phyloP scores from a whole-genome alignment of 805 yeast species.

The Nakazawaea sp. region DNA sequence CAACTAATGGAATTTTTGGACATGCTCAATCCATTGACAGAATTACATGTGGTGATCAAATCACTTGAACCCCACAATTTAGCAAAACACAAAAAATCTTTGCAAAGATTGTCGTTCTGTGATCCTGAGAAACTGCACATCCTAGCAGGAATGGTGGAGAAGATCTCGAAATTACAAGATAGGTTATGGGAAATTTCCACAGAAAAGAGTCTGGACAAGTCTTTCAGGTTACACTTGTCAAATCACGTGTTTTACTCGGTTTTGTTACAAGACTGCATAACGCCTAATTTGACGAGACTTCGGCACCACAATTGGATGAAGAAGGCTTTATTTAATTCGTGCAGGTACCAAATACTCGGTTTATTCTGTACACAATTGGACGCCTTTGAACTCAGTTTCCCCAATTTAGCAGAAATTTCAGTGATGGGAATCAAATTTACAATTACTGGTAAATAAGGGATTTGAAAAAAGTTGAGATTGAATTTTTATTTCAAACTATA shows the following conservation, averaged over 20 bases:
- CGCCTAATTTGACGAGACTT: background rate
- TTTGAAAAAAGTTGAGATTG: too few relatives aligned
- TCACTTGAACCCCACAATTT: background rate
- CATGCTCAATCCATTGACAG: constrained; percentile 5
- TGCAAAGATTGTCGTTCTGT: background rate
- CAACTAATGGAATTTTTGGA: constrained; percentile 7
- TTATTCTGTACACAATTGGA: constrained; percentile 8
- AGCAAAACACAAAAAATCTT: background rate
- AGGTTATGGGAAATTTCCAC: too few relatives aligned
- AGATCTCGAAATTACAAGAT: background rate
- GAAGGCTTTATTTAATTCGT: background rate
- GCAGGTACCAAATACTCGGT: constrained; percentile 5
- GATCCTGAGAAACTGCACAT: constrained; percentile 1
- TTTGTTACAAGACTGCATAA: background rate
- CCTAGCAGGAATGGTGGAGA: background rate
- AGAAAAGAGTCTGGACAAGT: too few relatives aligned
- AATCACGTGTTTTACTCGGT: background rate
- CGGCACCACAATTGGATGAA: background rate
- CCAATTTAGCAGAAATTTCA: constrained; percentile 1
- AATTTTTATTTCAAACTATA: background rate
- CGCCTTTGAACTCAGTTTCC: constrained; percentile 1
- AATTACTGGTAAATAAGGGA: too few relatives aligned
- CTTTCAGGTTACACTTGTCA: background rate
- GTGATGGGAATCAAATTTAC: constrained; percentile 6
- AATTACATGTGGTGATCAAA: constrained; percentile 2